These are phyloP conservation scores for Aureobasidium zeae DNA, from an alignment of 2,329 filamentous ascomycete species.

Conservation along the genomic window DNA sequence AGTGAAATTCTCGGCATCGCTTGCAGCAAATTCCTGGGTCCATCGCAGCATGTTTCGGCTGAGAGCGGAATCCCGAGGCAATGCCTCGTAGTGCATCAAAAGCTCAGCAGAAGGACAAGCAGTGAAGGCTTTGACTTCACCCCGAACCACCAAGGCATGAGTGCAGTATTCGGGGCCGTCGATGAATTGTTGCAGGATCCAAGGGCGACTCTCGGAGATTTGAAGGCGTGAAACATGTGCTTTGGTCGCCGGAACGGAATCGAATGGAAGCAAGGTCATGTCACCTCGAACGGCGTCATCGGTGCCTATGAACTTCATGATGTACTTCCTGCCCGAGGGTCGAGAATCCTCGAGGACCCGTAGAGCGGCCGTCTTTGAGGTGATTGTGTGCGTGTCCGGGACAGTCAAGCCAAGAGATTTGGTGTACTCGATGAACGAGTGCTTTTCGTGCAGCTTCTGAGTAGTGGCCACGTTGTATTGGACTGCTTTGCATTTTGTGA, in stretches of 20 bases:
- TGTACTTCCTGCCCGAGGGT: constrained; percentile 41
- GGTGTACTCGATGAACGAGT: constrained; percentile 54
- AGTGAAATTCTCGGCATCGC: constrained; percentile 45
- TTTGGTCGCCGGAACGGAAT: constrained; percentile 44
- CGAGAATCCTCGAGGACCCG: constrained; percentile 39
- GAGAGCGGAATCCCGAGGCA: constrained; percentile 47
- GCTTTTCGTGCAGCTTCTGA: constrained; percentile 53
- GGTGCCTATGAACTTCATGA: constrained; percentile 57
- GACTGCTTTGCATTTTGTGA: constrained; percentile 51
- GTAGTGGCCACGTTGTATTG: constrained; percentile 53
- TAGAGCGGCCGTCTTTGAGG: constrained; percentile 44
- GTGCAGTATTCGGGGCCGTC: constrained; percentile 60
- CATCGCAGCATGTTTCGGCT: constrained; percentile 55
- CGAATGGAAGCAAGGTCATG: constrained; percentile 56
- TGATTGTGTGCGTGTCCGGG: constrained; percentile 42
- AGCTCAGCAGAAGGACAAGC: constrained; percentile 55
- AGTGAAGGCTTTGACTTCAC: constrained; percentile 55
- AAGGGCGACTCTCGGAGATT: constrained; percentile 48
- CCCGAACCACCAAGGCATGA: constrained; percentile 57
- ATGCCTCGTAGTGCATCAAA: constrained; percentile 56
- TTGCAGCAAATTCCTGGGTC: constrained; percentile 48
- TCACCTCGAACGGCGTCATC: constrained; percentile 51
- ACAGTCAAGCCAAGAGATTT: constrained; percentile 42
- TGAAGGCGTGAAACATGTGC: constrained; percentile 45
- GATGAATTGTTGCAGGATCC: constrained; percentile 62